Conservation (phyloP, 805 yeast species). For the Candida loeiensis region DNA sequence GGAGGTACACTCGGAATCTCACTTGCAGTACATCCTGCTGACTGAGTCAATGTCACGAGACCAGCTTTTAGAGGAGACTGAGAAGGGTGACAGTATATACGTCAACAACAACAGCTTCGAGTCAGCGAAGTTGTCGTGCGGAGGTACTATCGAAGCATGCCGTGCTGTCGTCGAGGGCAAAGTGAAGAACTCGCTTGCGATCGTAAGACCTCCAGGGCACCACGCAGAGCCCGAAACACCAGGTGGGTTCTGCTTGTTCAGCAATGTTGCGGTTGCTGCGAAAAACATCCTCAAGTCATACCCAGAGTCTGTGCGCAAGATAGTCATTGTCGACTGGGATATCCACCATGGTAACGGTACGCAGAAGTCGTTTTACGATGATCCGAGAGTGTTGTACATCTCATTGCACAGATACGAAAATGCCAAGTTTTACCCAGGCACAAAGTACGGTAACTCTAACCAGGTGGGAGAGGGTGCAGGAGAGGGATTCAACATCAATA, state of each 20-base stretch:
- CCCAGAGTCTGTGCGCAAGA: slow-evolving; percentile 83
- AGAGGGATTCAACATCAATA: slow-evolving; percentile 80
- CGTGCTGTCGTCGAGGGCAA: slow-evolving; percentile 89
- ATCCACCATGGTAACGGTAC: slow-evolving; percentile 99
- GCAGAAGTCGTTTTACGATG: slow-evolving; percentile 84
- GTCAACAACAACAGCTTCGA: slow-evolving; percentile 85
- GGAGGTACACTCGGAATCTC: slow-evolving; percentile 80
- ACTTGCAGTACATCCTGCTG: slow-evolving; percentile 67
- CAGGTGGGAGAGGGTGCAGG: slow-evolving; percentile 85
- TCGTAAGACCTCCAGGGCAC: slow-evolving; percentile 98
- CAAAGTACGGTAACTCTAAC: slow-evolving; percentile 75
- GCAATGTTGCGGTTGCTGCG: slow-evolving; percentile 97
- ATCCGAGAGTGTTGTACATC: slow-evolving; percentile 85
- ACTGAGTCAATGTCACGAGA: slow-evolving; percentile 78
- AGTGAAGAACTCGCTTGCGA: slow-evolving; percentile 89
- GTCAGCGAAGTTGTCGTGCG: slow-evolving; percentile 90
- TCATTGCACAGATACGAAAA: slow-evolving; percentile 91
- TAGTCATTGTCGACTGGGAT: slow-evolving; percentile 94
- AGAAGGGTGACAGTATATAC: slow-evolving; percentile 90
- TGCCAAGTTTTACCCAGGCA: slow-evolving; percentile 93
- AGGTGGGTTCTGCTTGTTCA: slow-evolving; percentile 94
- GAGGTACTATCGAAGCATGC: slow-evolving; percentile 96
- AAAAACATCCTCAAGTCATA: slow-evolving; percentile 73
- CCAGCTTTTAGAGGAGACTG: slow-evolving; percentile 75
- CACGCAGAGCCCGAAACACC: slow-evolving; percentile 98